Base-by-base conservation (phyloP, 805 yeast species). In the Ogataea parapolymorpha region DNA sequence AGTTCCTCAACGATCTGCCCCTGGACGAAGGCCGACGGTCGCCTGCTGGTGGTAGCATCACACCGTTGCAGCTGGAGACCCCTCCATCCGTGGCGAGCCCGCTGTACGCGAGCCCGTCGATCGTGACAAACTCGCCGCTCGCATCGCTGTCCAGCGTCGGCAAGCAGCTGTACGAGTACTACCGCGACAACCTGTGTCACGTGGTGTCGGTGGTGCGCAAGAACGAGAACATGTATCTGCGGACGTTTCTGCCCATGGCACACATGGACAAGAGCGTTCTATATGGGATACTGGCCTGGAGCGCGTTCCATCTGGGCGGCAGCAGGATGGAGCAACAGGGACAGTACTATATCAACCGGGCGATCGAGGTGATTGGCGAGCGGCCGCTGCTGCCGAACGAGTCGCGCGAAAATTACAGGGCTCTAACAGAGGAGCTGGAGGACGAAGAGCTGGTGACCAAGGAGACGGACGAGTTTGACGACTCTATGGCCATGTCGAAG, bases 241-340 rank as follows among this genome's bases (percentile, higher is more conserved):
- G 69, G 26, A 73, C 77, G 14, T 75, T 76, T 49, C 50, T 76
- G 32, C 82, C 82, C 2, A 65, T 77, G 61, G 81, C 81, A 0
- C 76, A 74, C 35, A 54, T 62, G 42, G 78, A 77, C 49, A 54
- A 57, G 25, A 77, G 79, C 4, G 77, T 76, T 2, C 51, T 77
- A 32, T 72, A 73, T 52, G 75, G 76, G 5, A 65, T 77, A 8
- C 49, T 77, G 35, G 79, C 79, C 2, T 76, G 81, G 80, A 66
- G 79, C 15, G 77, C 77, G 2, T 74, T 74, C 50, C 78, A 74
- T 50, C 50, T 75, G 35, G 75, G 74, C 34, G 68, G 70, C 2
- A 42, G 47, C 6, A 51, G 46, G 35, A 70, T 75, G 74, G 66
- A 66, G 28, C 57, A 56, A 12, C 77, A 74, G 49, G 85, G 82